Base-by-base conservation (phyloP, 331 rosid species). In the Acacia concinna region DNA sequence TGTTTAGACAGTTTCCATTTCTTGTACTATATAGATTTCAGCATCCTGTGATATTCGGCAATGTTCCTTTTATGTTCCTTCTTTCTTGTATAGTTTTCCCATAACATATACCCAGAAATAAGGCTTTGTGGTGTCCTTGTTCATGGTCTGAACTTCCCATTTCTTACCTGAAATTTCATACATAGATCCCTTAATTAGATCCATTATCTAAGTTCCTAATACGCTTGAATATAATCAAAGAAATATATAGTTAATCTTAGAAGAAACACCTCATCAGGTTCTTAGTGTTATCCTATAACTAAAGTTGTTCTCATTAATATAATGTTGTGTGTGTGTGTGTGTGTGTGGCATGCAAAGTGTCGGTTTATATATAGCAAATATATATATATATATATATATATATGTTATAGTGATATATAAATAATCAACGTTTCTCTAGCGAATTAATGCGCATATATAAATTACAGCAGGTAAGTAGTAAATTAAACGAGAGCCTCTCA, bases 241-340 rank as follows among this genome's bases (percentile, higher is more conserved):
- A 27, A 8, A 23, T 4, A 23, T 32, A 52, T 56, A 46, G 66
- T 56, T 71, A 65, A 80, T 81, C 52, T 13, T 57, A 47, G 74
- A 75, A 76, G 67, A 52, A 57, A 73, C 62, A 74, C 38, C 75
- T 59, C 23, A n/a, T 68, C 43, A 62, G 75, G 81, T 77, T 14
- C 68, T 56, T 59, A 3, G 17, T 11, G 23, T 77, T 34, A 18
- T 20, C 20, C 8, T 18, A 64, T 57, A 27, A 60, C 67, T 4
- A 27, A 60, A 28, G 0, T 60, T 5, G n/a, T 60, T 60, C 37
- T 28, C 37, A 14, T 60, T 38, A 38, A 11, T 38, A 9, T 27
- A 28, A 28, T 60, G n/a, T 60, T 38, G 3, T 5, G 20, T 10
- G 20, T 6, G n/a, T n/a, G n/a, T n/a, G n/a, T n/a, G n/a, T n/a